Evolutionary conservation across 176 grass and related monocot genomes (phyloP), one percentile per base, ranked within the genome.

Genomic region (Aegilops longissima): DNA sequence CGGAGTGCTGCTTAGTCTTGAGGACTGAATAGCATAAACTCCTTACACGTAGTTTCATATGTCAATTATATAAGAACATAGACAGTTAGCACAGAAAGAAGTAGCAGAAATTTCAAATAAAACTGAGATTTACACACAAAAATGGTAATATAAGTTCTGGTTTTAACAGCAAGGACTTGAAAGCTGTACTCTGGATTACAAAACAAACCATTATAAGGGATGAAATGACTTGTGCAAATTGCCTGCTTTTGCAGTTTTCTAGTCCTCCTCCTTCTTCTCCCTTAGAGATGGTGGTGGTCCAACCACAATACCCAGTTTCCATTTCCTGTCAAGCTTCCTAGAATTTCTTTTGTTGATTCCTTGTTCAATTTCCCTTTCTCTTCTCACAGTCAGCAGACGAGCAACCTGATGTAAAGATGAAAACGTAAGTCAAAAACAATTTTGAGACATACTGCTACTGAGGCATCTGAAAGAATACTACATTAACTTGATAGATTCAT

Each of bases 291-390:
- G 97, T 27, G 97, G 94, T 69, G 97, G 97, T 64, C 94, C 89
- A 16, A 96, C 92, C 49, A 93, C 92, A 74, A 97, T 97, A 59
- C 90, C 91, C 78, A 79, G 91, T 73, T 99, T 99, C 94, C 97
- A 99, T 99, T 99, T 93, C 91, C 87, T 94, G 86, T 95, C 94
- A 81, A 97, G 92, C 83, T 99, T 95, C 88, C 97, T 94, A 29
- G 94, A 96, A 52, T 92, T 73, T 92, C 97, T 97, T 86, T 99
- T 97, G 83, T 91, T 91, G 71, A 99, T 99, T 83, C 94, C 92
- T 88, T 97, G 89, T 90, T 94, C 92, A 31, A 97, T 85, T 80
- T 97, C 97, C 73, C 97, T 79, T 79, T 97, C 97, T 93, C 92
- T 96, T 88, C 96, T 94, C 73, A 97, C 97, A n/a, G 92, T 97